These are phyloP conservation scores for Begonia fuchsioides DNA, from an alignment of 306 rosid genomes.

Conservation along the genomic window DNA sequence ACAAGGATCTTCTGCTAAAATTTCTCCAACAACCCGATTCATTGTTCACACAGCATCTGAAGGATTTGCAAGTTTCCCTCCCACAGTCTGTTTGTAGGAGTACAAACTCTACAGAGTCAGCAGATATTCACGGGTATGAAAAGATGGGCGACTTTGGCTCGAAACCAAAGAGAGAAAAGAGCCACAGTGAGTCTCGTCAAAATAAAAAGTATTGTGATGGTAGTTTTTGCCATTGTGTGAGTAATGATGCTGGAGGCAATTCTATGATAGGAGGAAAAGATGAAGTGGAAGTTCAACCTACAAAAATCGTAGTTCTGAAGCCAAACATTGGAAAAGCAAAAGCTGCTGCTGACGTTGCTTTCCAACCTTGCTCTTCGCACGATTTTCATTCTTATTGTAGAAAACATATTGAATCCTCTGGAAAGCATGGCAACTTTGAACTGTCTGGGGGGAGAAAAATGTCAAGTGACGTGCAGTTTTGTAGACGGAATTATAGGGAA, in stretches of 20 bases:
- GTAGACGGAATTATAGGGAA: slow-evolving; percentile 46
- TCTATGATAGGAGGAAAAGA: slow-evolving; percentile 17
- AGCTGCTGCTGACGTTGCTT: slow-evolving; percentile 22
- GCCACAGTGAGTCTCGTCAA: slow-evolving; percentile 24
- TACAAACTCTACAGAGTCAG: slow-evolving; percentile 10
- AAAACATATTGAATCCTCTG: slow-evolving; percentile 26
- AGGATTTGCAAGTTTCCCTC: slow-evolving; percentile 47
- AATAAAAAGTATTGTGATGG: slow-evolving; percentile 21
- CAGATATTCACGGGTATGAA: slow-evolving; percentile 27
- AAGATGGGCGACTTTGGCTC: slow-evolving; percentile 14
- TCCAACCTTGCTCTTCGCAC: slow-evolving; percentile 50
- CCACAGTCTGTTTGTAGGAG: slow-evolving; percentile 32
- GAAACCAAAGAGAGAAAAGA: slow-evolving; percentile 35
- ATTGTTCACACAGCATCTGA: slow-evolving; percentile 74
- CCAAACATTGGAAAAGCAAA: slow-evolving; percentile 69
- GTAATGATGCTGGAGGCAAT: slow-evolving; percentile 16
- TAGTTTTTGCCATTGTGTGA: slow-evolving; percentile 28
- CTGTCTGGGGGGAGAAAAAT: slow-evolving; percentile 18
- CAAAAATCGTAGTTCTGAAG: slow-evolving; percentile 78
- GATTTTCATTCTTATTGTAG: slow-evolving; percentile 32
- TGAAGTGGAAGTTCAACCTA: slow-evolving; percentile 35
- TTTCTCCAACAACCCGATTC: slow-evolving; percentile 71
- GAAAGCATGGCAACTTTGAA: slow-evolving; percentile 32
- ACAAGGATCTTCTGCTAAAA: slow-evolving; percentile 64
- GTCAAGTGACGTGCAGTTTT: slow-evolving; percentile 21